Evolutionary conservation across 2,329 filamentous ascomycete species (phyloP), one percentile per base, ranked within the genome.

Genomic region (Ophiostoma quercus): DNA sequence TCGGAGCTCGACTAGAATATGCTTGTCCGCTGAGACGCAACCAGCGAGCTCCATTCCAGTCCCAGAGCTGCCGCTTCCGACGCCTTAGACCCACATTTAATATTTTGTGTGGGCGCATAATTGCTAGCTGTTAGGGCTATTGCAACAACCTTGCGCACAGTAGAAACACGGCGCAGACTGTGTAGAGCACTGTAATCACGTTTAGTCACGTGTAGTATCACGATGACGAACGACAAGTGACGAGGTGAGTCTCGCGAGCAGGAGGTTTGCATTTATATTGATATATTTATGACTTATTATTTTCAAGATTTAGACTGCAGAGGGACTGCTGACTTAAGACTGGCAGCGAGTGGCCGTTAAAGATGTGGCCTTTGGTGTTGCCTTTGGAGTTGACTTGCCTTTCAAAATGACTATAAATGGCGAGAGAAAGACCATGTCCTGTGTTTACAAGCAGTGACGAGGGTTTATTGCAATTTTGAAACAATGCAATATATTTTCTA

Each of bases 21-120:
- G 60, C 60, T 63, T 63, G 39, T 41, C 39, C 39, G 60, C 60
- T 37, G 60, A 70, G 69, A 67, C 60, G 63, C 63, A 66, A 43
- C n/a, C 34, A 66, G 34, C 8, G 62, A 39, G 29, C 62, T 65
- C 51, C 32, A 62, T 62, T 62, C 57, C 12, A 32, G n/a, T 6
- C 9, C 51, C 68, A 70, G 54, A 34, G 34, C 34, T 34, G 67
- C 67, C 69, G 34, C 60, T 71, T 63, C 37, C 67, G 67, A 63
- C 63, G 11, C 37, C 16, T 39, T 22, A 57, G 66, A 51, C 70
- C 70, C 70, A 71, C 39, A 71, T 57, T 29, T 63, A 41, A 69
- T 66, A 43, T 60, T 63, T 68, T 71, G 70, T 71, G 70, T 71
- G 70, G 70, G 70, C 67, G n/a, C 60, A 22, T 47, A 60, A 32